phyloP scores from a whole-genome alignment of 331 rosid species.

The Rosa hybrid region DNA sequence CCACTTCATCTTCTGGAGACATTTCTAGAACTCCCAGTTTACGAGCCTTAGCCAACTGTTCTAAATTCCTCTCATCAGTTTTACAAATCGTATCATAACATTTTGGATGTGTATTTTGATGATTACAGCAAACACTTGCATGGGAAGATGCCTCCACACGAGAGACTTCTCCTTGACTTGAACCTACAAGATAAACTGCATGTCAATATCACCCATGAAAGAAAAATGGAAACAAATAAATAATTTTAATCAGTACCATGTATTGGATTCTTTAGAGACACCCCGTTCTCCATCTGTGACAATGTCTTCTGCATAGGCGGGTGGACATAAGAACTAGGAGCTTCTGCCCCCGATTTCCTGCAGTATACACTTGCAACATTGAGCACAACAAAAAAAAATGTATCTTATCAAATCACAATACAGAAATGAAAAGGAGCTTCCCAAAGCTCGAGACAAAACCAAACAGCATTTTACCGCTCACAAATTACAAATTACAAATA shows the following conservation, averaged over 20 bases:
- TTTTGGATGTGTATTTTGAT: conserved; percentile 41
- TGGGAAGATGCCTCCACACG: conserved; percentile 40
- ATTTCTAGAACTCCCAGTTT: conserved; percentile 44
- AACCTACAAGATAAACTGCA: conserved; percentile 48
- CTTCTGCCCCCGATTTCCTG: conserved; percentile 52
- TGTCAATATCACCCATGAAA: conserved; percentile 30
- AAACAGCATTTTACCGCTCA: conserved; percentile 16
- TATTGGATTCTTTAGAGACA: conserved; percentile 32
- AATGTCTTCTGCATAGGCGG: conserved; percentile 53
- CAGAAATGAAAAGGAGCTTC: not conserved
- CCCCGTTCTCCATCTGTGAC: conserved; percentile 46
- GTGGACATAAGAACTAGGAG: conserved; percentile 52
- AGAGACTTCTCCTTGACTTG: conserved; percentile 38
- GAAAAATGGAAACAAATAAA: conserved; percentile 23
- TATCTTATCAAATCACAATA: not conserved
- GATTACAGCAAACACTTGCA: conserved; percentile 51
- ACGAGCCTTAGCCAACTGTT: conserved; percentile 52
- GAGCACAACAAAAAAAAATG: conserved; percentile 1
- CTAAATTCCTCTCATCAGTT: conserved; percentile 42
- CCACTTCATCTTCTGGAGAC: conserved; percentile 82
- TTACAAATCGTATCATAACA: conserved; percentile 34
- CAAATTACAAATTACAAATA: not conserved
- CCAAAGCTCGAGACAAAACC: not conserved
- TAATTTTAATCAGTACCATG: conserved; percentile 40
- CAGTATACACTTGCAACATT: conserved; percentile 28